Percentiles rank a stretch among this genome's conserved stretches.
phyloP scores from a whole-genome alignment of 2,329 filamentous ascomycete genomes.

The Uncinocarpus reesii region DNA sequence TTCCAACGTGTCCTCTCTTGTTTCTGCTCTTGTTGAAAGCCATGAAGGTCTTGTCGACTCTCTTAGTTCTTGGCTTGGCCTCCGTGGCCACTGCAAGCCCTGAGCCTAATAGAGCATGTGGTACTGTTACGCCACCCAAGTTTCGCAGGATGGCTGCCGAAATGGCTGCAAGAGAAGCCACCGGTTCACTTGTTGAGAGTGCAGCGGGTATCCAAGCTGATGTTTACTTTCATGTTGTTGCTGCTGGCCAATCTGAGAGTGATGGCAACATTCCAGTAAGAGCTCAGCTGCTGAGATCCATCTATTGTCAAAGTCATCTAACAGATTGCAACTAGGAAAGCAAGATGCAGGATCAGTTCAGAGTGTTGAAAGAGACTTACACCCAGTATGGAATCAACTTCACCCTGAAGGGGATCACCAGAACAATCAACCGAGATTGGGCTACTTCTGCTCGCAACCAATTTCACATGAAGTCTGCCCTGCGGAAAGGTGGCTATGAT shows the following conservation, averaged over 20 bases:
- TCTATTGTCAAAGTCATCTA: not conserved
- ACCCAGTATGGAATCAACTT: conserved; percentile 40
- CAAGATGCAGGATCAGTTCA: conserved; percentile 14
- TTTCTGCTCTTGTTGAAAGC: no score
- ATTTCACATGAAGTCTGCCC: conserved; percentile 43
- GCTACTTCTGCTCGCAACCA: conserved; percentile 42
- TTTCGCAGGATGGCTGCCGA: no score
- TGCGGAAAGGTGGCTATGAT: conserved; percentile 45
- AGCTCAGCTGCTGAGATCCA: conserved; percentile 3
- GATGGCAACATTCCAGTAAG: conserved; percentile 14
- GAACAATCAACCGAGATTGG: conserved; percentile 46
- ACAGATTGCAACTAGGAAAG: not conserved
- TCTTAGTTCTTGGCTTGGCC: no score
- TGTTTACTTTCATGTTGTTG: conserved; percentile 37
- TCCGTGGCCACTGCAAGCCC: no score
- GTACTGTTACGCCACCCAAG: no score
- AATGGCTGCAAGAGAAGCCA: no score
- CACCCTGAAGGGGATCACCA: conserved; percentile 40
- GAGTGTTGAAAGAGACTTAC: conserved; percentile 30
- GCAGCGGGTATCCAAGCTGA: conserved; percentile 34
- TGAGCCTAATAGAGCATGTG: no score
- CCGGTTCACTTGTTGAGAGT: no score
- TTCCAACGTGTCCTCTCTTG: no score
- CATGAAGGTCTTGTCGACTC: no score
- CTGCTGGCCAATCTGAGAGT: conserved; percentile 29